A percentile compares a stretch with the other conserved stretches of the same genome.
These are phyloP conservation scores for Bipolaris victoriae DNA, from an alignment of 2,329 filamentous ascomycete genomes.

Conservation along the genomic window DNA sequence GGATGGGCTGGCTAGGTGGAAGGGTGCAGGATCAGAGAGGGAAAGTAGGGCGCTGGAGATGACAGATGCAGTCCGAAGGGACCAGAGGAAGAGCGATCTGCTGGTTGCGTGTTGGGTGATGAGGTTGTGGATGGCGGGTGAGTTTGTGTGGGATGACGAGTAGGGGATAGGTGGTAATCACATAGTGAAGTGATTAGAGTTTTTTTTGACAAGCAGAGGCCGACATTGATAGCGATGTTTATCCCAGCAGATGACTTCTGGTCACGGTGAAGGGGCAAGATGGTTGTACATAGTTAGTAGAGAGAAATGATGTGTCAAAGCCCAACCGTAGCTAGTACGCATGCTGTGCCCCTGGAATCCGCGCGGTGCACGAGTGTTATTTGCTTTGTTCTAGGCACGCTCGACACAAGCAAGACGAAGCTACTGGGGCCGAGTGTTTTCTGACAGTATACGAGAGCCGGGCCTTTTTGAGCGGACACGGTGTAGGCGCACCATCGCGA, in stretches of 20 bases:
- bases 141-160: conserved; percentile 23
- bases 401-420: conserved; percentile 2
- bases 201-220: neutral
- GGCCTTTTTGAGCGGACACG: neutral
- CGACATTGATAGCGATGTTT: too few relatives aligned
- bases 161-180: neutral
- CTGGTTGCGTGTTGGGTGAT: conserved; percentile 38
- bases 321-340: neutral
- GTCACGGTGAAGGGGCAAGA: too few relatives aligned
- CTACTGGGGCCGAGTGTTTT: neutral
- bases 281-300: too few relatives aligned
- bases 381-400: neutral
- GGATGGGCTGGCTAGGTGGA: neutral
- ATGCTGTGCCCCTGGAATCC: neutral
- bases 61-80: conserved; percentile 10
- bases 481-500: conserved; percentile 11
- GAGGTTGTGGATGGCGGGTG: conserved; percentile 29
- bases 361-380: neutral
- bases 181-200: too few relatives aligned
- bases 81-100: conserved; percentile 24
- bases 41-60: conserved; percentile 17
- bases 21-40: neutral
- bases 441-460: neutral
- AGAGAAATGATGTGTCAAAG: neutral
- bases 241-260: too few relatives aligned